A percentile compares a stretch with the other conserved stretches of the same genome.
These are phyloP conservation scores for Danielia reshetovae DNA, from an alignment of 805 yeast genomes.

Conservation along the genomic window DNA sequence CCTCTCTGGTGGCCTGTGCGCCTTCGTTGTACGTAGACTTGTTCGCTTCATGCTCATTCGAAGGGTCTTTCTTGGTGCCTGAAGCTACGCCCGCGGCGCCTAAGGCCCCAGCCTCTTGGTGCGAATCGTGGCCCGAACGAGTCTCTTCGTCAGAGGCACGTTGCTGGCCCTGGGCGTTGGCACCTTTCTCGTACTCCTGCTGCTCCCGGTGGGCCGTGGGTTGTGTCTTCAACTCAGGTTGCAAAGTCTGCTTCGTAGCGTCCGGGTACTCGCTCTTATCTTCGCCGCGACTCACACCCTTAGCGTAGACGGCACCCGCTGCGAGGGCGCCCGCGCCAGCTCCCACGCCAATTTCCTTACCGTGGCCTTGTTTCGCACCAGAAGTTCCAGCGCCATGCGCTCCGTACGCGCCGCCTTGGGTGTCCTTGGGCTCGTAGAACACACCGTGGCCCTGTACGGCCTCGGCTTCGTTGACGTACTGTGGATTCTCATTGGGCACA, in stretches of 20 bases:
- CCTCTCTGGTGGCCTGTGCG: no score
- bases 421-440: conserved; percentile 33
- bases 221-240: conserved; percentile 1
- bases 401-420: conserved; percentile 30
- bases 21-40: conserved; percentile 29
- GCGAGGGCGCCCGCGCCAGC: conserved; percentile 1
- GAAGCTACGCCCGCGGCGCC: background rate
- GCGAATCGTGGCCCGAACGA: conserved; percentile 3
- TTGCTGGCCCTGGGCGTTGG: conserved; percentile 16
- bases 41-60: conserved; percentile 24
- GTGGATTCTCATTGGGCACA: conserved; percentile 21
- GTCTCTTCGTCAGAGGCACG: conserved; percentile 6
- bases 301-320: conserved; percentile 10
- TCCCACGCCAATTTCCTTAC: no score
- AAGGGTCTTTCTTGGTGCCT: conserved; percentile 17
- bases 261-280: conserved; percentile 15
- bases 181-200: conserved; percentile 14
- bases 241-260: conserved; percentile 20
- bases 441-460: conserved; percentile 26
- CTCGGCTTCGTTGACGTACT: conserved; percentile 28
- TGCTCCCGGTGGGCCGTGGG: conserved; percentile 18
- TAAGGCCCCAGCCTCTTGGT: conserved; percentile 6
- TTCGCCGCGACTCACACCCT: conserved; percentile 12
- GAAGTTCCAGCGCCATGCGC: conserved; percentile 3
- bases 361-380: no score